phyloP scores from a whole-genome alignment of 2,329 filamentous ascomycete genomes.

The Fusarium kyushuense region DNA sequence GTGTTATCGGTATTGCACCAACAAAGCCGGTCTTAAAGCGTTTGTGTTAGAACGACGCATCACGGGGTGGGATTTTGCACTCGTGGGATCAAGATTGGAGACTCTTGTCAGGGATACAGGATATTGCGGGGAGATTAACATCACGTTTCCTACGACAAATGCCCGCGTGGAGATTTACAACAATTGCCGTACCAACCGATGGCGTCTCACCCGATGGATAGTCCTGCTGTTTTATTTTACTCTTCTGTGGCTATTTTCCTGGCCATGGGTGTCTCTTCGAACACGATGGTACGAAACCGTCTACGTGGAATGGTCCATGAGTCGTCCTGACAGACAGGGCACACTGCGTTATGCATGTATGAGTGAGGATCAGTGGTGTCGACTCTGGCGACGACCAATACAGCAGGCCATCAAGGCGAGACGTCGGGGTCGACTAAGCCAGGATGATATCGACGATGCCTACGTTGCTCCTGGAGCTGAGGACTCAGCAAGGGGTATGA shows the following conservation, averaged over 20 bases:
- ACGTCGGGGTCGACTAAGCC: slow-evolving; percentile 66
- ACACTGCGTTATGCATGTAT: slow-evolving; percentile 64
- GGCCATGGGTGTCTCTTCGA: slow-evolving; percentile 76
- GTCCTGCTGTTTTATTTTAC: slow-evolving; percentile 74
- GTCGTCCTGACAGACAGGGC: slow-evolving; percentile 48
- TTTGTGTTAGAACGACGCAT: slow-evolving; percentile 66
- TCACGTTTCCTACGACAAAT: slow-evolving; percentile 71
- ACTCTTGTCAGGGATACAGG: slow-evolving; percentile 72
- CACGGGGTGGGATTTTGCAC: slow-evolving; percentile 69
- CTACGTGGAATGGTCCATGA: slow-evolving; percentile 67
- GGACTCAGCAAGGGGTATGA: slow-evolving; percentile 59
- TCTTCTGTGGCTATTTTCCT: slow-evolving; percentile 76
- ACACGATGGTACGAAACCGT: slow-evolving; percentile 77
- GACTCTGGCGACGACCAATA: slow-evolving; percentile 72
- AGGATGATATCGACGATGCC: slow-evolving; percentile 65
- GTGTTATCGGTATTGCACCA: slow-evolving; percentile 76
- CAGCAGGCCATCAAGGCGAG: slow-evolving; percentile 69
- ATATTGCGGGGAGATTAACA: slow-evolving; percentile 71
- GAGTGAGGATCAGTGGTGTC: slow-evolving; percentile 71
- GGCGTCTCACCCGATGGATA: slow-evolving; percentile 74
- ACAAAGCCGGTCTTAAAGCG: slow-evolving; percentile 66
- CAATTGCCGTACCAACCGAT: slow-evolving; percentile 70
- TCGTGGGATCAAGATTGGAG: slow-evolving; percentile 64
- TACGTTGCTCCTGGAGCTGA: slow-evolving; percentile 53
- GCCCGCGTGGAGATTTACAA: slow-evolving; percentile 72